Evolutionary conservation across 257 asterid species (phyloP).

Genomic region (Thymus quinquecostatus): DNA sequence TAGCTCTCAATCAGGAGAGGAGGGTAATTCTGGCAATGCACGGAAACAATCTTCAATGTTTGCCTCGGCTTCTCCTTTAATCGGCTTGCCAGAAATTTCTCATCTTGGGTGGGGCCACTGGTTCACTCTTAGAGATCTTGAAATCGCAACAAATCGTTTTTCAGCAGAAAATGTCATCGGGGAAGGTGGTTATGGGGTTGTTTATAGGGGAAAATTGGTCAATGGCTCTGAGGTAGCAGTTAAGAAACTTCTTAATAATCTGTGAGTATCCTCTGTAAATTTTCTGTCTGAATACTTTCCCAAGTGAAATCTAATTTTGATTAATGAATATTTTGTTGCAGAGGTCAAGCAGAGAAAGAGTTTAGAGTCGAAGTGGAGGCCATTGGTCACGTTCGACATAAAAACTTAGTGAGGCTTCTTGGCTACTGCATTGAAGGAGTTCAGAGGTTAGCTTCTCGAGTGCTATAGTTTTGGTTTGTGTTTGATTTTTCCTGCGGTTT

Average conservation of each 20-base stretch:
- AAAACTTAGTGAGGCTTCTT: conserved; percentile 92
- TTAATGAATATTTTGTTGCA: conserved; percentile 39
- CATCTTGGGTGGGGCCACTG: conserved; percentile 99
- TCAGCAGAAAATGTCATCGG: conserved; percentile 74
- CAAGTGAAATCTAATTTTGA: conserved; percentile 6
- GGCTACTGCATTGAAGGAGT: conserved; percentile 99
- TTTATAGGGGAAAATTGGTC: conserved; percentile 72
- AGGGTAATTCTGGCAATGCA: conserved; percentile 73
- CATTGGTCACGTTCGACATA: conserved; percentile 95
- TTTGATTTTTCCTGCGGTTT: neutral
- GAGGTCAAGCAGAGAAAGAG: conserved; percentile 98
- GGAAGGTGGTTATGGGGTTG: conserved; percentile 98
- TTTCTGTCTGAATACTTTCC: conserved; percentile 10
- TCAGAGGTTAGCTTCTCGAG: conserved; percentile 60
- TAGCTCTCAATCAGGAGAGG: conserved; percentile 97
- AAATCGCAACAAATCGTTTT: conserved; percentile 79
- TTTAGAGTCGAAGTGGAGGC: conserved; percentile 97
- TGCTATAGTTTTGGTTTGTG: neutral
- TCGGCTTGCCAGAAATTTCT: conserved; percentile 91
- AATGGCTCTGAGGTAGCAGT: conserved; percentile 95
- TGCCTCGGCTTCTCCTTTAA: conserved; percentile 76
- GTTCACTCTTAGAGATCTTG: conserved; percentile 97
- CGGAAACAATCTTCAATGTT: conserved; percentile 60
- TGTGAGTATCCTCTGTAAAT: conserved; percentile 56
- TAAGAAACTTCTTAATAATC: conserved; percentile 89